Evolutionary conservation across 2,329 filamentous ascomycete genomes (phyloP), one percentile per base, ranked within the genome.

Genomic region (Aaosphaeria pasadenensis): DNA sequence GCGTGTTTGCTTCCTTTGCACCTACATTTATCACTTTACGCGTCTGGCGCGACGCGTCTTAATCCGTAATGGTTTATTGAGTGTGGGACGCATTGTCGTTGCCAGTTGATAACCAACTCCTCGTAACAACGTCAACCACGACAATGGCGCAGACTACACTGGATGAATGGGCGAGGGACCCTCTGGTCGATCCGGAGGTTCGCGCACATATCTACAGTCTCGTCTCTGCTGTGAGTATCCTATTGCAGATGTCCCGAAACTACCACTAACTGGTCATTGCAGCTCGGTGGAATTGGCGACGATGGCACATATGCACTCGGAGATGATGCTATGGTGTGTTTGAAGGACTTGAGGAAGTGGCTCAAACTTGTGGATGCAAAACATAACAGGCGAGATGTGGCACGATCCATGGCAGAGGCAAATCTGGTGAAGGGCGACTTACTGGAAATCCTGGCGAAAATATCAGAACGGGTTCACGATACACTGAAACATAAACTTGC

Each of bases 341-440:
- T 99, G 48, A 91, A 92, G 53, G 94, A 99, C 72, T 80, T 99
- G 46, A 92, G 94, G 66, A 87, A 87, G 82, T 99, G 94, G 94
- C 81, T 99, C 57, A 91, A 90, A 59, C 84, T 96, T 54, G 94
- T 94, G 77, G 91, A 96, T 70, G 89, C 95, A 67, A 95, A 95
- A 69, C 84, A 87, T 55, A 95, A 96, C 67, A 87, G 92, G 57
- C 87, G 95, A 78, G 94, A 99, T 66, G 94, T 99, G 50, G 91
- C 92, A 52, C 82, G 94, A 72, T 96, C 91, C 69, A 78, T 97
- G 57, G 86, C 90, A 63, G 91, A 97, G 70, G 88, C 91, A 40
- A 96, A 96, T 64, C 72, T 99, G n/a, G 83, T 97, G 48, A 87
- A 87, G 64, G 89, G 89, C 44, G 94, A 99, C 70, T 74, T 99